Base-by-base conservation (phyloP, 164 flowering plant species). In the Nymphaea thermarum region DNA sequence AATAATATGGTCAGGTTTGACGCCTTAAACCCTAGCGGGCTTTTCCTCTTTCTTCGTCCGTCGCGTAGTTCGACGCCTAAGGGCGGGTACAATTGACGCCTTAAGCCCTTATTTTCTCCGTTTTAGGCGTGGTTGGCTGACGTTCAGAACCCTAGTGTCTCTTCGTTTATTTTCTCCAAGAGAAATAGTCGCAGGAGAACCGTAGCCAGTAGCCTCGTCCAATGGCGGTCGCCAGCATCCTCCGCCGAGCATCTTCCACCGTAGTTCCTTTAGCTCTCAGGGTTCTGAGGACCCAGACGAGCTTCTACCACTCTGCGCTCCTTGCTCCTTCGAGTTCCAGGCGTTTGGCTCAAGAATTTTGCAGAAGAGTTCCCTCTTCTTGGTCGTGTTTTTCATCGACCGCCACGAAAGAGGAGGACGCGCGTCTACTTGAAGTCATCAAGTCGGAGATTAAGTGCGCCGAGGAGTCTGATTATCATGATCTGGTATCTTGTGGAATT, bases 371-470 rank as follows among this genome's bases (percentile, higher is more conserved):
- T 3, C 60, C 66, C 66, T 36, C 42, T 42, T 68, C 72, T 0
- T 6, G 43, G 43, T 74, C 61, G 57, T 71, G 44, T 61, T 79
- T 62, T 72, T 80, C 72, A 60, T 77, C 85, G 4, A 17, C 72
- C 1, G 73, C 79, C n/a, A 65, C 68, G 51, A 42, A 81, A 3
- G 75, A 67, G 44, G 75, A 86, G 2, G 86, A 85, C 63, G 82
- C 75, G 69, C 65, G 69, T 12, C 84, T 90, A 15, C 68, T 90
- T 42, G 74, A 82, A 18, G 83, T 84, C 63, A 70, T 90, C 47
- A 82, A 85, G 3, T 68, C 79, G 4, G 93, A 90, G 77, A 88
- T 90, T 59, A 64, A 81, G 61, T 80, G 76, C 63, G 83, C 87
- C 25, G 74, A 72, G 65, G 87, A 86, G 66, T 64, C 80, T 3